Evolutionary conservation across 1,284 basidiomycete species (phyloP).

Genomic region (Fistulina hepatica): DNA sequence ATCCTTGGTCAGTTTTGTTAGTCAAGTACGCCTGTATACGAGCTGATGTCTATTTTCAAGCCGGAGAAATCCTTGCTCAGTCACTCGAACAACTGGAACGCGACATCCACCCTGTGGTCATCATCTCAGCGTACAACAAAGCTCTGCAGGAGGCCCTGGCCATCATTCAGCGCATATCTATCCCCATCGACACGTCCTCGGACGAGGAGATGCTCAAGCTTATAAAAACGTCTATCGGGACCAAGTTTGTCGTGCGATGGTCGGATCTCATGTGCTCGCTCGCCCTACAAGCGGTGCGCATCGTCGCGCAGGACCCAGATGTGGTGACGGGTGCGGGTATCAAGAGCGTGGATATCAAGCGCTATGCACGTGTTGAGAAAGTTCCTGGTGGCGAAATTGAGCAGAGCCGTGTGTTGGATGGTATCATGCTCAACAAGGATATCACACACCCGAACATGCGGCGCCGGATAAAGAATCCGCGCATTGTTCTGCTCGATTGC

Average conservation of each 20-base stretch:
- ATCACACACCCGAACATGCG: conserved; percentile 98
- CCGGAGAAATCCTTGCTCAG: conserved; percentile 97
- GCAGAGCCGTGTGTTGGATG: conserved; percentile 77
- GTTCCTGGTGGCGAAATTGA: conserved; percentile 97
- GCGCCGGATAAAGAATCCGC: conserved; percentile 80
- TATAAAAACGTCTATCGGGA: conserved; percentile 99
- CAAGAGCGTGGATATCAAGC: conserved; percentile 94
- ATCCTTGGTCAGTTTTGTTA: conserved; percentile 64
- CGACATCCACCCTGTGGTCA: conserved; percentile 97
- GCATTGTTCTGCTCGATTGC: conserved; percentile 90
- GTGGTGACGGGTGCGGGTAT: conserved; percentile 36
- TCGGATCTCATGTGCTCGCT: conserved; percentile 95
- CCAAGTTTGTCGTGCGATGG: conserved; percentile 96
- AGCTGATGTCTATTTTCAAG: conserved; percentile 29
- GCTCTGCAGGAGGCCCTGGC: conserved; percentile 86
- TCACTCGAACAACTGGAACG: conserved; percentile 88
- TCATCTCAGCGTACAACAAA: conserved; percentile 96
- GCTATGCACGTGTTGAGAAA: conserved; percentile 96
- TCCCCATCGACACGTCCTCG: conserved; percentile 81
- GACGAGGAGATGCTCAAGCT: conserved; percentile 92
- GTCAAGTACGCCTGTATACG: conserved; percentile 1
- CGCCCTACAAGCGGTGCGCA: conserved; percentile 86
- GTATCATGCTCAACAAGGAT: conserved; percentile 98
- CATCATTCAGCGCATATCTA: conserved; percentile 79
- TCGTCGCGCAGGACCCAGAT: conserved; percentile 49